A percentile compares a stretch with the other conserved stretches of the same genome.
Conservation (phyloP, 148 eudicot species). For the Heliamphora exappendiculata region DNA sequence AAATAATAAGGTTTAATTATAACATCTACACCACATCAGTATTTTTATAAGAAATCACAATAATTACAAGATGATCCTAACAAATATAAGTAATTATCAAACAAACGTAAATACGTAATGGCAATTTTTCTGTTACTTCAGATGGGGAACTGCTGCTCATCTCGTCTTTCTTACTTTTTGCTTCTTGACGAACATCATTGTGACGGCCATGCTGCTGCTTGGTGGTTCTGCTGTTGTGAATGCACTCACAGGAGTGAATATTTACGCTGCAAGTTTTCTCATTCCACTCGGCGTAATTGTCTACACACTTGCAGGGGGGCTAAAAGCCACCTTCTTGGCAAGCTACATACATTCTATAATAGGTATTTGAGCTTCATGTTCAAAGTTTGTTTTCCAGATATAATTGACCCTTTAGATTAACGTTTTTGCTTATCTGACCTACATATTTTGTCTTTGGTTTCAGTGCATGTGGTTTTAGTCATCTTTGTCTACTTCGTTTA, state of each 20-base stretch:
- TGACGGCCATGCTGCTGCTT: conserved; percentile 97
- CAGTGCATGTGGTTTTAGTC: conserved; percentile 89
- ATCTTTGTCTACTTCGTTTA: conserved; percentile 88
- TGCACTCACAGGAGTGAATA: conserved; percentile 90
- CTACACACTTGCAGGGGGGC: conserved; percentile 91
- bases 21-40: too few species aligned
- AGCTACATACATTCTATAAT: conserved; percentile 93
- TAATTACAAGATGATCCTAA: too few species aligned
- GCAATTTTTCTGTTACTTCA: conserved; percentile 17
- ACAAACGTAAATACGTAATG: too few species aligned
- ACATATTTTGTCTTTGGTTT: conserved; percentile 5
- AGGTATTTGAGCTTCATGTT: conserved; percentile 30
- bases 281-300: conserved; percentile 92
- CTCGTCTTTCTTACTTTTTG: conserved; percentile 78
- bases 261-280: conserved; percentile 89
- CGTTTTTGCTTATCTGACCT: conserved; percentile 5
- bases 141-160: conserved; percentile 97
- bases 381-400: not conserved
- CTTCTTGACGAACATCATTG: conserved; percentile 88
- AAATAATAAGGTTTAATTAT: too few species aligned
- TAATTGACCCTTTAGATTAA: not conserved
- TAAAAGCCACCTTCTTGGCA: conserved; percentile 94
- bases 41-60: too few species aligned
- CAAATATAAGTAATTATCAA: too few species aligned
- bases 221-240: conserved; percentile 97